phyloP scores from a whole-genome alignment of 176 grass and related monocot species.

The Melocanna baccifera region DNA sequence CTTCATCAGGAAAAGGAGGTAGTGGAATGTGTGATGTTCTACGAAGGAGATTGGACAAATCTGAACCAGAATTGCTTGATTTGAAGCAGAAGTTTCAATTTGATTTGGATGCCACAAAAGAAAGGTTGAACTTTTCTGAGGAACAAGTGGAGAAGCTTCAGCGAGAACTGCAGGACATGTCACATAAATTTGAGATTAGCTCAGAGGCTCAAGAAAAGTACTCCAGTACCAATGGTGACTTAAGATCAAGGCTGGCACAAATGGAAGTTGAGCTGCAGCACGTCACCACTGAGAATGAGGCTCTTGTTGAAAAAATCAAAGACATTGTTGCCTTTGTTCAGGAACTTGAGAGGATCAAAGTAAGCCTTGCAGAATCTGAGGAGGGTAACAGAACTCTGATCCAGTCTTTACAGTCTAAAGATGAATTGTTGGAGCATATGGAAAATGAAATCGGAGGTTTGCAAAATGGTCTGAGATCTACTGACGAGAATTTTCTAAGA shows the following conservation, averaged over 20 bases:
- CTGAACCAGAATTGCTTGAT: constrained; percentile 44
- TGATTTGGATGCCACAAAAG: constrained; percentile 54
- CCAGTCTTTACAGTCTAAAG: constrained; percentile 59
- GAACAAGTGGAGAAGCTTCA: constrained; percentile 59
- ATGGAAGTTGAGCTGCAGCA: constrained; percentile 71
- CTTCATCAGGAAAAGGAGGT: constrained; percentile 56
- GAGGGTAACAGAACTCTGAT: constrained; percentile 47
- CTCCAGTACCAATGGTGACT: constrained; percentile 44
- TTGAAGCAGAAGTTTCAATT: constrained; percentile 50
- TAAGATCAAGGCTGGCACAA: constrained; percentile 63
- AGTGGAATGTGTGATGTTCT: constrained; percentile 47
- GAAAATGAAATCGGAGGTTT: constrained; percentile 70
- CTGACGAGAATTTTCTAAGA: constrained; percentile 41
- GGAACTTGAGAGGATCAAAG: constrained; percentile 63
- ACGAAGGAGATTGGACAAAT: constrained; percentile 37
- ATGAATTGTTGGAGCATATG: constrained; percentile 52
- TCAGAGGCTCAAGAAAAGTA: constrained; percentile 70
- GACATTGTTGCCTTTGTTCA: constrained; percentile 40
- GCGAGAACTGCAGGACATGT: constrained; percentile 64
- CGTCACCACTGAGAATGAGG: constrained; percentile 39
- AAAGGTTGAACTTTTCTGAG: constrained; percentile 59
- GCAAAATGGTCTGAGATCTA: constrained; percentile 35
- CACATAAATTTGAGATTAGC: constrained; percentile 54
- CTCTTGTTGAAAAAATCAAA: constrained; percentile 50
- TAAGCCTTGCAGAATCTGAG: constrained; percentile 48